These are phyloP conservation scores for Colletotrichum orbiculare DNA, from an alignment of 2,329 filamentous ascomycete species.

Conservation along the genomic window DNA sequence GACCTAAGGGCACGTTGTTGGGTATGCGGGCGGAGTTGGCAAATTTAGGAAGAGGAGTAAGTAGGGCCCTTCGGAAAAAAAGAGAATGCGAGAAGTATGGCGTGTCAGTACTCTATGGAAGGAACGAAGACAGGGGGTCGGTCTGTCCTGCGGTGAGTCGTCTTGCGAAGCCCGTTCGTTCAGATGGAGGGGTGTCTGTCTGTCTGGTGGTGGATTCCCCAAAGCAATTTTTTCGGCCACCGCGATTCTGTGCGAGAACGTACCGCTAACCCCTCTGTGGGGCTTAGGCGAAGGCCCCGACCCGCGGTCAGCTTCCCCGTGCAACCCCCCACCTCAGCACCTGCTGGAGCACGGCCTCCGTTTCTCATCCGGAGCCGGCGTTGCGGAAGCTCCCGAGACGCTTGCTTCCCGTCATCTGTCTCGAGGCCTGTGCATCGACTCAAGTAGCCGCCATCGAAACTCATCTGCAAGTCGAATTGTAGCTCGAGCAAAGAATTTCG, in stretches of 20 bases:
- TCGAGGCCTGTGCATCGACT: neutral
- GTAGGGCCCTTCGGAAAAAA: slow-evolving; percentile 33
- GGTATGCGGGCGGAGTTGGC: slow-evolving; percentile 31
- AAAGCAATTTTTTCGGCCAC: slow-evolving; percentile 35
- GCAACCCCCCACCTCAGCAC: neutral
- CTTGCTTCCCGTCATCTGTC: neutral
- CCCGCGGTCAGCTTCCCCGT: slow-evolving; percentile 7
- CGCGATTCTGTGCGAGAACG: slow-evolving; percentile 33
- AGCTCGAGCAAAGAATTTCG: no score
- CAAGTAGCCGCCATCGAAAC: neutral
- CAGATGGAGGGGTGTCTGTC: slow-evolving; percentile 32
- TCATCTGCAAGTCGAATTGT: no score
- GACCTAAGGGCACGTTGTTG: slow-evolving; percentile 31
- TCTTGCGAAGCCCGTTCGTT: slow-evolving; percentile 31
- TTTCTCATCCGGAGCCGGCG: slow-evolving; percentile 20
- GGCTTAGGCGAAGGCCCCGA: slow-evolving; percentile 51
- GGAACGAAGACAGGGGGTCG: slow-evolving; percentile 35
- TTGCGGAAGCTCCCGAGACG: neutral
- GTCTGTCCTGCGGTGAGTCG: slow-evolving; percentile 36
- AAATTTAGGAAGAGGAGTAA: slow-evolving; percentile 38
- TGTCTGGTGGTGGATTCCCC: slow-evolving; percentile 13
- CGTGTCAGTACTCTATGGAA: slow-evolving; percentile 28
- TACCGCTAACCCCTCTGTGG: slow-evolving; percentile 31
- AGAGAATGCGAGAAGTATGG: slow-evolving; percentile 32
- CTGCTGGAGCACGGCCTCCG: neutral